Percentiles rank a stretch among this genome's conserved stretches.
Conservation (phyloP, 129 eudicot genomes). For the Escallonia rubra region DNA sequence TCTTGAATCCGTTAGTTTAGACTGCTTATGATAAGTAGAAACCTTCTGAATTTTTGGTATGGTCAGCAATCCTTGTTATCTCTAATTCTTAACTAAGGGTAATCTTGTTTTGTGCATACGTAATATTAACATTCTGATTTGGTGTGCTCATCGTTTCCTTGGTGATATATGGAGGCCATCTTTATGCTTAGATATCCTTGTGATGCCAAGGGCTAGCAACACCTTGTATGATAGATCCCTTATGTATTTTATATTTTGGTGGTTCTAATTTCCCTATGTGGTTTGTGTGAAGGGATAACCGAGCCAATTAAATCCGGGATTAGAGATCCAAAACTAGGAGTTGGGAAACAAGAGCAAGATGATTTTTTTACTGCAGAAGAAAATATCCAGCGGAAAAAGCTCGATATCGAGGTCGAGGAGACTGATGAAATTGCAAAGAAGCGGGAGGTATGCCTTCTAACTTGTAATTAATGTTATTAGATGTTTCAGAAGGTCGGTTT, state of each 20-base stretch:
- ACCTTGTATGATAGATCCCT: too few species aligned
- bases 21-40: background rate
- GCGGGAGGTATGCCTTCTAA: slow-evolving; percentile 76
- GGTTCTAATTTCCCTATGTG: background rate
- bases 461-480: slow-evolving; percentile 11
- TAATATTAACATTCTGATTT: too few species aligned
- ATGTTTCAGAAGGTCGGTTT: slow-evolving; percentile 14
- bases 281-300: slow-evolving; percentile 51
- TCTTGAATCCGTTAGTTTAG: background rate
- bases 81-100: too few species aligned
- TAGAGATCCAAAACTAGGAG: slow-evolving; percentile 79
- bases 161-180: too few species aligned
- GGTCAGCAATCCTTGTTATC: too few species aligned
- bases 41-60: background rate
- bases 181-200: too few species aligned
- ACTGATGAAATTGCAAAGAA: slow-evolving; percentile 82
- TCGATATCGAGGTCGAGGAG: slow-evolving; percentile 89
- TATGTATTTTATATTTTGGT: background rate
- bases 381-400: slow-evolving; percentile 86
- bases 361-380: slow-evolving; percentile 96
- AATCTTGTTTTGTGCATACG: too few species aligned
- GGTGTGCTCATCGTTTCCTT: too few species aligned
- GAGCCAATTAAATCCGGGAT: slow-evolving; percentile 98
- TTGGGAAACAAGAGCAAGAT: slow-evolving; percentile 95
- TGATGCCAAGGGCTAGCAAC: too few species aligned